Evolutionary conservation across 805 yeast species (phyloP).

Genomic region (Komagataella ulmi): DNA sequence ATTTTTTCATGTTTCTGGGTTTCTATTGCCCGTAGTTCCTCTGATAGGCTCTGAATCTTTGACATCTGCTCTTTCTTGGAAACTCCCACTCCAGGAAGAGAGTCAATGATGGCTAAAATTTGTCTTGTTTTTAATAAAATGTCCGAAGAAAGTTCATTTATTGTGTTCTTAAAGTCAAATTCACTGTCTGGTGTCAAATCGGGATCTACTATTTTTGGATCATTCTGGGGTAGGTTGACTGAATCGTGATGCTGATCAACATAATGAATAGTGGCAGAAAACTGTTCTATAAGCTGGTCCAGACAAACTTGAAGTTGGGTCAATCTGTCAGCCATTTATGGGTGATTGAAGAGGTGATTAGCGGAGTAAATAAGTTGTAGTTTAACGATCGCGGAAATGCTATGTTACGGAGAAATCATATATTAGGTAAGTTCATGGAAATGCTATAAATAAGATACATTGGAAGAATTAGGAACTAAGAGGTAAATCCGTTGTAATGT

Average conservation of each 20-base stretch:
- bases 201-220: slow-evolving; percentile 51
- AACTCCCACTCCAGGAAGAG: slow-evolving; percentile 88
- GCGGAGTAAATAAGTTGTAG: too few relatives aligned
- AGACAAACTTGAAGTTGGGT: slow-evolving; percentile 84
- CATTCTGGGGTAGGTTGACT: slow-evolving; percentile 29
- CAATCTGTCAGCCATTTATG: slow-evolving; percentile 67
- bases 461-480: too few relatives aligned
- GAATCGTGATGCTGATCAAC: slow-evolving; percentile 68
- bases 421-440: background rate
- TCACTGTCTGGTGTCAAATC: slow-evolving; percentile 30
- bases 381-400: background rate
- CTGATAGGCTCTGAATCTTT: slow-evolving; percentile 47
- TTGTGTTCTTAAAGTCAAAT: slow-evolving; percentile 27
- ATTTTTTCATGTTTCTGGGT: slow-evolving; percentile 41
- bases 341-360: background rate
- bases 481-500: too few relatives aligned
- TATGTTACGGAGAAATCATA: background rate
- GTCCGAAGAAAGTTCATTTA: slow-evolving; percentile 73
- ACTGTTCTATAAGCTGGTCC: slow-evolving; percentile 72
- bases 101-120: slow-evolving; percentile 70
- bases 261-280: slow-evolving; percentile 65
- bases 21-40: slow-evolving; percentile 50
- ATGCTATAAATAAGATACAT: background rate
- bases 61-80: slow-evolving; percentile 61
- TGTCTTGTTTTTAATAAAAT: slow-evolving; percentile 78